Conservation (phyloP, 257 asterid genomes). For the Rhazya stricta region DNA sequence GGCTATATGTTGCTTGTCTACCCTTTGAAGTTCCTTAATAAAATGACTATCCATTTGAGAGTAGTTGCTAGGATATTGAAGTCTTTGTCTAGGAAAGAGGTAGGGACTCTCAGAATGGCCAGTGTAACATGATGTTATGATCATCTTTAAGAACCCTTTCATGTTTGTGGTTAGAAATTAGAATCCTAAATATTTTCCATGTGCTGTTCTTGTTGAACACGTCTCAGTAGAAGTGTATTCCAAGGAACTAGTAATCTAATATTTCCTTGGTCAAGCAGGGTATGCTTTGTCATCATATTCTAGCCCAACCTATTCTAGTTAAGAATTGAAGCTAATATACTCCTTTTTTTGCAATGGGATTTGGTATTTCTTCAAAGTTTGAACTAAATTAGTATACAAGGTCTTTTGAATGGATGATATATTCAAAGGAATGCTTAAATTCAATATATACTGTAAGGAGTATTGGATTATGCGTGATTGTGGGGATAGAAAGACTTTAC, state of each 20-base stretch:
- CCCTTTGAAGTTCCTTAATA: background rate
- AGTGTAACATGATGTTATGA: background rate
- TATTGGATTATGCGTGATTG: background rate
- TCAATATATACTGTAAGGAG: background rate
- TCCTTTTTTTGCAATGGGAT: background rate
- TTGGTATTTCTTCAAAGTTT: background rate
- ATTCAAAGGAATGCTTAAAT: background rate
- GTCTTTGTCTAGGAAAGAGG: background rate
- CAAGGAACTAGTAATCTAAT: background rate
- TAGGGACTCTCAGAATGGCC: background rate
- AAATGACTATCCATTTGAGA: background rate
- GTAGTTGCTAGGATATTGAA: background rate
- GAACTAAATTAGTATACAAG: background rate
- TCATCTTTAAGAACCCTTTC: background rate
- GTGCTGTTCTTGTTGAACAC: background rate
- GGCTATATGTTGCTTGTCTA: background rate
- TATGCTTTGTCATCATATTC: background rate
- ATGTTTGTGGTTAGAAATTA: background rate
- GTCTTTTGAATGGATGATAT: background rate
- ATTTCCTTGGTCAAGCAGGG: background rate
- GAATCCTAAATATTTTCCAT: background rate
- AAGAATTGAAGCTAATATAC: background rate
- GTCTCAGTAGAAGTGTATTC: background rate
- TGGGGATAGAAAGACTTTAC: background rate
- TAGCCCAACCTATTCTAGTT: background rate